A percentile compares a stretch with the other conserved stretches of the same genome.
These are phyloP conservation scores for Suhomyces maxii DNA, from an alignment of 1,139 yeast genomes.

Conservation along the genomic window DNA sequence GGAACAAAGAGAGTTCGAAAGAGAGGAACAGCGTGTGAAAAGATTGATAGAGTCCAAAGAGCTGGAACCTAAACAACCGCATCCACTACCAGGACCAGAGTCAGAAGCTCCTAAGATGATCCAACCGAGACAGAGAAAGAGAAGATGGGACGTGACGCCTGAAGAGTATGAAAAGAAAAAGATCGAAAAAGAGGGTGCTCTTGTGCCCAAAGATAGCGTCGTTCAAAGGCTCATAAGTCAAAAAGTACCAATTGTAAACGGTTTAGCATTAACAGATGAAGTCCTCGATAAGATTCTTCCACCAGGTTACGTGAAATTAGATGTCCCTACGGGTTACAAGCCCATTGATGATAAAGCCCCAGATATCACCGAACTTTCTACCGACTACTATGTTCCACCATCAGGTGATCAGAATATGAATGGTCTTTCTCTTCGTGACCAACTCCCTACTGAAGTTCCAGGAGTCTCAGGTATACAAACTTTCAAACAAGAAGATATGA, in stretches of 20 bases:
- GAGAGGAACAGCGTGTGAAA: constrained; percentile 29
- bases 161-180: constrained; percentile 26
- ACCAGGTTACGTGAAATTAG: constrained; percentile 47
- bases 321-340: constrained; percentile 49
- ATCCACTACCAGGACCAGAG: constrained; percentile 12
- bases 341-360: constrained; percentile 33
- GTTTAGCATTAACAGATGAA: constrained; percentile 50
- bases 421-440: constrained; percentile 28
- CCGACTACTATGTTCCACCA: constrained; percentile 29
- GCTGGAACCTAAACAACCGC: constrained; percentile 18
- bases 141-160: constrained; percentile 39
- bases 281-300: constrained; percentile 57
- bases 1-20: constrained; percentile 34
- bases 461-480: constrained; percentile 58
- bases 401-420: constrained; percentile 16
- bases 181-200: constrained; percentile 14
- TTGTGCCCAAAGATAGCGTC: background rate
- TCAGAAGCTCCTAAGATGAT: constrained; percentile 16
- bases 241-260: constrained; percentile 43
- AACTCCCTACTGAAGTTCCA: constrained; percentile 57
- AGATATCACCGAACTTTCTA: constrained; percentile 32
- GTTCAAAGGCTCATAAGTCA: constrained; percentile 12
- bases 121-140: constrained; percentile 17
- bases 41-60: constrained; percentile 18
- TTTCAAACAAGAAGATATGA: constrained; percentile 71